Percentiles rank a stretch among this genome's conserved stretches.
Evolutionary conservation across 495 filamentous ascomycete genomes (phyloP).

Genomic region (Annulohypoxylon maeteangense): DNA sequence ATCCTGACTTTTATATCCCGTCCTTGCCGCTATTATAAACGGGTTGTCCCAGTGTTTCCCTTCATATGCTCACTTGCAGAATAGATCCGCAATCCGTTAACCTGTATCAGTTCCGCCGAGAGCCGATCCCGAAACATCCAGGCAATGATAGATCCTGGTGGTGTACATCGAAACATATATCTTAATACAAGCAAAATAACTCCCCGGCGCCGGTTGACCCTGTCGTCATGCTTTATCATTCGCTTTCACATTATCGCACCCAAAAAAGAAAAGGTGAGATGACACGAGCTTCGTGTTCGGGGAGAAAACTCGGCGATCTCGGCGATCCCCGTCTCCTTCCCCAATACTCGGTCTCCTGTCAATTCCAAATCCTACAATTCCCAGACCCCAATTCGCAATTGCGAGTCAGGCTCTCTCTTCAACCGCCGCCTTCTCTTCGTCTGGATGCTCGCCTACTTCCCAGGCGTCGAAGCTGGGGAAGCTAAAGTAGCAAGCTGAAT

Average conservation of each 20-base stretch:
- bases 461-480: conserved; percentile 67
- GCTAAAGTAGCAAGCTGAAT: conserved; percentile 62
- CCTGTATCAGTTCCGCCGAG: conserved; percentile 18
- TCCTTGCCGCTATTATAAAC: conserved; percentile 12
- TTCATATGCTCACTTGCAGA: conserved; percentile 34
- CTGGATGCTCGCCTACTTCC: conserved; percentile 51
- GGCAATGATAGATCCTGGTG: conserved; percentile 13
- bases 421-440: conserved; percentile 46
- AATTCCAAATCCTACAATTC: conserved; percentile 1
- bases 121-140: conserved; percentile 18
- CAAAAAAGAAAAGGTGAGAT: conserved; percentile 21
- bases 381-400: neutral
- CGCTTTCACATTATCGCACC: conserved; percentile 19
- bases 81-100: conserved; percentile 14
- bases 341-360: conserved; percentile 6
- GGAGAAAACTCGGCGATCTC: conserved; percentile 28
- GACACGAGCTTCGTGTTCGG: conserved; percentile 6
- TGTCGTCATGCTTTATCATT: conserved; percentile 40
- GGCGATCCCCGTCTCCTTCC: conserved; percentile 15
- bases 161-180: conserved; percentile 5
- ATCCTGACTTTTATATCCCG: conserved; percentile 14
- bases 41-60: conserved; percentile 25
- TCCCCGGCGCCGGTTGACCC: conserved; percentile 40
- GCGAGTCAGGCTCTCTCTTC: conserved; percentile 27
- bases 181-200: conserved; percentile 8